Evolutionary conservation across 805 yeast genomes (phyloP), one percentile per base, ranked within the genome.

Genomic region (Candida boleticola): DNA sequence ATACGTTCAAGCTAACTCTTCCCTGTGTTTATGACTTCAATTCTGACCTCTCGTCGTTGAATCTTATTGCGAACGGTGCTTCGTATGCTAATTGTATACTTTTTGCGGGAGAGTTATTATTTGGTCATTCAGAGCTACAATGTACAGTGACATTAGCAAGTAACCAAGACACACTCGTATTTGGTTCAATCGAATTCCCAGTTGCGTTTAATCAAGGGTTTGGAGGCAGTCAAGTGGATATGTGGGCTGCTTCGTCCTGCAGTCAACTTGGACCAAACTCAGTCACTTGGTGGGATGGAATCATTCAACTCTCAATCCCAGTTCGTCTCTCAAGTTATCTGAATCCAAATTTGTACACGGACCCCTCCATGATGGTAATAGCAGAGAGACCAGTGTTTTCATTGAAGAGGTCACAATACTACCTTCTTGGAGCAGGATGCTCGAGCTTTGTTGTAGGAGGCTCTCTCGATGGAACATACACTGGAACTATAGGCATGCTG

Each of bases 1-100:
- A 53, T 35, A 48, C 56, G 10, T 53, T 53, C 40, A 18, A 34
- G 2, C 38, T 53, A 23, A 33, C 14, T 5, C 30, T 53, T 29
- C 52, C 53, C 4, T 44, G 53, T 38, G 52, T 44, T 17, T 52
- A 37, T 40, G 50, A 50, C 36, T 49, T 45, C 32, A 48, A 51
- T 16, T 1, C 46, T 10, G 23, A 23, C 14, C 9, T 32, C 1
- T 11, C 35, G 5, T 43, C 48, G 9, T 13, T 44, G 5, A n/a
- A 33, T 19, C 22, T 49, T 32, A 16, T 21, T 21, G 42, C 38
- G 2, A 40, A 32, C 9, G 33, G 29, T 2, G 30, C 18, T 6
- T 23, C 37, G 1, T 48, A 32, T 29, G 51, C 51, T 11, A 40
- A 39, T 7, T 48, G 51, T 43, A 39, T 13, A 3, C 31, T 40